Base-by-base conservation (phyloP, 164 flowering plant species). In the Vitis labrusca region DNA sequence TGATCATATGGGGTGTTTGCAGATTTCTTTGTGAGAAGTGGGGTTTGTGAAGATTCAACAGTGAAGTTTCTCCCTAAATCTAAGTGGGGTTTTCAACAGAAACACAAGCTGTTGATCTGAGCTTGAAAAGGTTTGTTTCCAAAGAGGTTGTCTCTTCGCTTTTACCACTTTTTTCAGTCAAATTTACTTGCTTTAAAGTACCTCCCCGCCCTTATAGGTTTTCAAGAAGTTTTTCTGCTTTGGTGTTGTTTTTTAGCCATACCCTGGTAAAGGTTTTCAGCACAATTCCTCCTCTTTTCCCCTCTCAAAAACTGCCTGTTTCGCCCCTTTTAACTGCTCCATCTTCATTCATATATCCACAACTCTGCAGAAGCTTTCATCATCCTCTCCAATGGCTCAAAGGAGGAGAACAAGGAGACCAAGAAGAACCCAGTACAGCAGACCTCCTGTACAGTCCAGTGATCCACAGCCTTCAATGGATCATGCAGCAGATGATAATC, bases 141-240 rank as follows among this genome's bases (percentile, higher is more conserved):
- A 65, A 65, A 70, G 70, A 55, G 29, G 44, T 48, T 51, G 69
- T 70, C 62, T 53, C 14, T 59, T n/a, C 15, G 1, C 50, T 63
- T 75, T 71, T 53, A 61, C 1, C 54, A 32, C 27, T 19, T 48
- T 70, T 75, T 70, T 71, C 67, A 56, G 78, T 75, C 78, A 75
- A 75, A 66, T 66, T 65, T 55, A 13, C 17, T 44, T 12, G 73
- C 70, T 61, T 65, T 66, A 59, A 65, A 61, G 65, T 10, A 53
- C 48, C 44, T 3, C 44, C 44, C 44, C 44, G 6, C 44, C 44
- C 44, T 37, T 37, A 37, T 37, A 37, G 44, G 5, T 37, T 37
- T 37, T 12, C 55, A 19, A 32, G 8, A 17, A 50, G 57, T 10
- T 1, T 13, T 64, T 7, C 17, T 17, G 14, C 51, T 54, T n/a